Evolutionary conservation across 2,329 filamentous ascomycete species (phyloP).

Genomic region (Reticulascus tulasneorum): DNA sequence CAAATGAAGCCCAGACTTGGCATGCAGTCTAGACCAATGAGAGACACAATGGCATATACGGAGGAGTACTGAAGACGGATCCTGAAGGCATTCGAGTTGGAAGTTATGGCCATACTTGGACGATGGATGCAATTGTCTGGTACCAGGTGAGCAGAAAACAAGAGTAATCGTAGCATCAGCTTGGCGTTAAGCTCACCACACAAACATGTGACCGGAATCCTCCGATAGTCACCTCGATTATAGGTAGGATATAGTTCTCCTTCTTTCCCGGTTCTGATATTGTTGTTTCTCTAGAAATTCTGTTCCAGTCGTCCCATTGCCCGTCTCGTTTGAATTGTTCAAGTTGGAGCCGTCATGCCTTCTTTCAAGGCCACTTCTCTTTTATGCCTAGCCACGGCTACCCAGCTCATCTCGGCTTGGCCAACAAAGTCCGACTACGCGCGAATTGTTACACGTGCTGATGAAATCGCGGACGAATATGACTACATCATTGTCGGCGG

Average conservation of each 20-base stretch:
- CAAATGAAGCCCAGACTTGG: background rate
- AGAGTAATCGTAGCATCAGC: background rate
- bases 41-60: background rate
- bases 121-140: background rate
- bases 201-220: no score
- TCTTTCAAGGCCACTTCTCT: slow-evolving; percentile 2
- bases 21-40: background rate
- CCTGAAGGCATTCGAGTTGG: no score
- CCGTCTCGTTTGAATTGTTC: background rate
- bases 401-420: slow-evolving; percentile 4
- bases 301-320: background rate
- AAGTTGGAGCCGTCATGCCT: slow-evolving; percentile 6
- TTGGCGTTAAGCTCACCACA: no score
- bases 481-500: slow-evolving; percentile 36
- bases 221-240: no score
- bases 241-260: background rate
- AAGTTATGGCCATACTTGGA: no score
- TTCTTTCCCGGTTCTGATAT: background rate
- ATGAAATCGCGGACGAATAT: slow-evolving; percentile 12
- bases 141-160: background rate
- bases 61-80: no score
- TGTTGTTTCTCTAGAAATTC: background rate
- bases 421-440: slow-evolving; percentile 8
- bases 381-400: background rate
- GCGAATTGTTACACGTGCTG: slow-evolving; percentile 6